phyloP scores from a whole-genome alignment of 805 yeast species.

The Wickerhamomyces hampshirensis region DNA sequence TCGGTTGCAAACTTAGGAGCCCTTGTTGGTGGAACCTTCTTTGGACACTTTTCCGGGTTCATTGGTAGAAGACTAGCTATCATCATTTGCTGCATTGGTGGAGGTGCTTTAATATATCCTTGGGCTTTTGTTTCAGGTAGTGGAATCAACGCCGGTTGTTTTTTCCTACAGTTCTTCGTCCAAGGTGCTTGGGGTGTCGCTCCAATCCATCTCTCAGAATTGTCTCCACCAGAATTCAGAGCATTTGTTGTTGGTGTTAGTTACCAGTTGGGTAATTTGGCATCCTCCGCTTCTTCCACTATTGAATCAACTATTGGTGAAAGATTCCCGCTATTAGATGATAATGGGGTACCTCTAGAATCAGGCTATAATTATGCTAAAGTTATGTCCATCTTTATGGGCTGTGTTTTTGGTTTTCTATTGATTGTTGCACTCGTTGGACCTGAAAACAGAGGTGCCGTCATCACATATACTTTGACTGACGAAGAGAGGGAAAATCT shows the following conservation, averaged over 20 bases:
- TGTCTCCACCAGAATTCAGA: slow-evolving; percentile 58
- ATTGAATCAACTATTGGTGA: slow-evolving; percentile 62
- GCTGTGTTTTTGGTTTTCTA: slow-evolving; percentile 53
- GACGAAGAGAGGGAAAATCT: slow-evolving; percentile 21
- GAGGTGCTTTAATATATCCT: slow-evolving; percentile 61
- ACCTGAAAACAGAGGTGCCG: slow-evolving; percentile 47
- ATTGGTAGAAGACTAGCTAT: slow-evolving; percentile 52
- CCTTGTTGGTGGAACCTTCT: slow-evolving; percentile 47
- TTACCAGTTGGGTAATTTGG: slow-evolving; percentile 66
- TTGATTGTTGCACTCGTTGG: slow-evolving; percentile 49
- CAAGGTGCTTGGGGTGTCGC: slow-evolving; percentile 70
- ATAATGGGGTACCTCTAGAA: slow-evolving; percentile 26
- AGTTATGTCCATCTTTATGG: slow-evolving; percentile 65
- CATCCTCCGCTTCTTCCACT: slow-evolving; percentile 64
- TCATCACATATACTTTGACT: slow-evolving; percentile 20
- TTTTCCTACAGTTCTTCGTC: slow-evolving; percentile 57
- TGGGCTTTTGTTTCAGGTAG: slow-evolving; percentile 47
- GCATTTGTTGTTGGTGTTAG: slow-evolving; percentile 60
- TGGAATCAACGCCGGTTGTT: slow-evolving; percentile 54
- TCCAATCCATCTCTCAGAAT: slow-evolving; percentile 57
- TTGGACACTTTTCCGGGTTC: slow-evolving; percentile 52
- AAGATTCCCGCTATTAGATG: slow-evolving; percentile 38
- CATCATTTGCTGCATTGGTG: slow-evolving; percentile 45
- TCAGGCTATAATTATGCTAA: slow-evolving; percentile 46
- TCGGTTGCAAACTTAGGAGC: slow-evolving; percentile 58